These are phyloP conservation scores for Trapa incisa DNA, from an alignment of 345 rosid species.

Conservation along the genomic window DNA sequence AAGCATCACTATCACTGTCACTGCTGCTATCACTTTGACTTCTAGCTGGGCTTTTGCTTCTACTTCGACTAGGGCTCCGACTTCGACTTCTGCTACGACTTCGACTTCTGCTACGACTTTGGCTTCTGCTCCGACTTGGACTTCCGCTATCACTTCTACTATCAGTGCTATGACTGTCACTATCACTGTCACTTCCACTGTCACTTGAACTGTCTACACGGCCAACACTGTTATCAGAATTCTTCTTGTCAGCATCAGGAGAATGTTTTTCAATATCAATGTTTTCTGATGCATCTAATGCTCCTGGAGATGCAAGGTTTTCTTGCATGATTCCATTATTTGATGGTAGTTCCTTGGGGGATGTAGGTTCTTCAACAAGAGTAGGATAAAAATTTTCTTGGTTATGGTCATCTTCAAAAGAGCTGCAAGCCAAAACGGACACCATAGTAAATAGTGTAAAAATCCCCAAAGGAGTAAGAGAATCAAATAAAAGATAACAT, in stretches of 20 bases:
- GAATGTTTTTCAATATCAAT: constrained; percentile 40
- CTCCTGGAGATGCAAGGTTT: constrained; percentile 27
- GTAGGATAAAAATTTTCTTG: constrained; percentile 24
- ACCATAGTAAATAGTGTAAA: background rate
- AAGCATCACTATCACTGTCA: constrained; percentile 83
- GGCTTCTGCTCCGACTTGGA: constrained; percentile 40
- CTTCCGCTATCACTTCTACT: constrained; percentile 60
- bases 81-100: constrained; percentile 51
- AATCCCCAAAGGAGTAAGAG: background rate
- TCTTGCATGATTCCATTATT: constrained; percentile 25
- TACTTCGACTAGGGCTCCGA: constrained; percentile 23
- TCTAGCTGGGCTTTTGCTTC: constrained; percentile 34
- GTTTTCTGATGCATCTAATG: constrained; percentile 27
- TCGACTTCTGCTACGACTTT: constrained; percentile 46
- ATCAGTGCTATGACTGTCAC: constrained; percentile 50
- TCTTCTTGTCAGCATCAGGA: constrained; percentile 59
- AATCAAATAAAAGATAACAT: background rate
- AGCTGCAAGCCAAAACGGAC: constrained; percentile 29
- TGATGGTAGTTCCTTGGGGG: constrained; percentile 28
- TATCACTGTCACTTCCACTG: constrained; percentile 76
- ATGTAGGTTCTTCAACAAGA: constrained; percentile 30
- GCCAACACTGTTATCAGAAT: constrained; percentile 52
- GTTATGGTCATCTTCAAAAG: constrained; percentile 51
- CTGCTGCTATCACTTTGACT: constrained; percentile 77
- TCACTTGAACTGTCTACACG: constrained; percentile 49